Conservation (phyloP, 805 yeast species). For the Teunomyces barrocoloradensis region DNA sequence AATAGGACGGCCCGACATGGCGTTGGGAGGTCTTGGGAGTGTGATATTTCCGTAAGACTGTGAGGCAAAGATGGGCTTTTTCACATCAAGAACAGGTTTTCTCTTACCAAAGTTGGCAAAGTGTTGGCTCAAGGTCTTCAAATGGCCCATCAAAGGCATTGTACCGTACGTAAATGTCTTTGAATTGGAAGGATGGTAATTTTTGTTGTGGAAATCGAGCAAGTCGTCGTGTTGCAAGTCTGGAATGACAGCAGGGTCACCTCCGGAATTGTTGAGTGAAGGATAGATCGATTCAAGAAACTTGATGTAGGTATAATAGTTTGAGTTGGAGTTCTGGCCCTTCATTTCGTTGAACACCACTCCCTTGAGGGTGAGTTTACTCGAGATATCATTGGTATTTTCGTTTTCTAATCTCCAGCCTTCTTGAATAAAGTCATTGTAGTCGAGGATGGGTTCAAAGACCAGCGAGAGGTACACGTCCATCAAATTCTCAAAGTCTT, state of each 20-base stretch:
- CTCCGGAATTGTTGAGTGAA: constrained; percentile 85
- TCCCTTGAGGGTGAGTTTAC: constrained; percentile 80
- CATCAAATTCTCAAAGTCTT: constrained; percentile 80
- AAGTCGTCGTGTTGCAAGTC: constrained; percentile 71
- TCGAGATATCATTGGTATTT: constrained; percentile 49
- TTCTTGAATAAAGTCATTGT: constrained; percentile 87
- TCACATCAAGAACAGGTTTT: constrained; percentile 33
- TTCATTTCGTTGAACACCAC: constrained; percentile 99
- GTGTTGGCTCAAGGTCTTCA: constrained; percentile 52
- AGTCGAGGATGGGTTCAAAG: constrained; percentile 71
- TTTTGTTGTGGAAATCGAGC: constrained; percentile 65
- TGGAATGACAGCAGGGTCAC: constrained; percentile 84
- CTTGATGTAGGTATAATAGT: constrained; percentile 79
- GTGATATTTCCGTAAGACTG: constrained; percentile 13
- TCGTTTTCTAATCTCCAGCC: constrained; percentile 95
- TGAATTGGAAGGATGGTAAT: constrained; percentile 90
- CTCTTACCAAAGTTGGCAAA: constrained; percentile 51
- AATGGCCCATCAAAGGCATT: constrained; percentile 59
- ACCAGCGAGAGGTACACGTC: constrained; percentile 87
- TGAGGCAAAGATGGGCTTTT: constrained; percentile 45
- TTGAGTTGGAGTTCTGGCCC: constrained; percentile 89
- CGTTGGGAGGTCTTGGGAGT: constrained; percentile 74
- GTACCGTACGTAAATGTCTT: constrained; percentile 86
- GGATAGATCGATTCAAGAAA: constrained; percentile 85
- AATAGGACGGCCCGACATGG: constrained; percentile 51